These are phyloP conservation scores for Diutina ranongensis DNA, from an alignment of 1,139 yeast genomes.

Conservation along the genomic window DNA sequence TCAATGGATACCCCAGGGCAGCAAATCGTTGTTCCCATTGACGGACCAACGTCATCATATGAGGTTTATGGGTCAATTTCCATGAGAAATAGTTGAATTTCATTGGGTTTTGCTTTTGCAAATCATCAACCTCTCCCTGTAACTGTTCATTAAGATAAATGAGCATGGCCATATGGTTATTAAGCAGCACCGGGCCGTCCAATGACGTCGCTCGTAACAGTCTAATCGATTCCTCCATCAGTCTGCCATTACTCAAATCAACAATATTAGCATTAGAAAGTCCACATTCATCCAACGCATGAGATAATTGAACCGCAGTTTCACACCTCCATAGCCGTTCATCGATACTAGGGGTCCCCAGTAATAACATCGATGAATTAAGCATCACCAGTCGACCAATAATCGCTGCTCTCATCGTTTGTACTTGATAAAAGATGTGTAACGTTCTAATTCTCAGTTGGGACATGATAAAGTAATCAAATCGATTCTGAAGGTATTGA, in stretches of 20 bases:
- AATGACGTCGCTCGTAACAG: background rate
- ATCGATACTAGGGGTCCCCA: background rate
- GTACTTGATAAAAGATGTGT: slow-evolving; percentile 64
- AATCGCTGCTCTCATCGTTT: slow-evolving; percentile 30
- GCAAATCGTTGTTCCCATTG: slow-evolving; percentile 57
- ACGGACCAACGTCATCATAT: slow-evolving; percentile 23
- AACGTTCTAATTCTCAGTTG: slow-evolving; percentile 83
- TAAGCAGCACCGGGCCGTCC: background rate
- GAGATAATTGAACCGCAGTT: background rate
- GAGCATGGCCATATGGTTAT: background rate
- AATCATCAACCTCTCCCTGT: slow-evolving; percentile 1
- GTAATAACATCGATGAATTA: background rate
- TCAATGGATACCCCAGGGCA: slow-evolving; percentile 48
- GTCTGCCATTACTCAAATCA: slow-evolving; percentile 2
- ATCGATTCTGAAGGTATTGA: slow-evolving; percentile 33
- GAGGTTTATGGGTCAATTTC: slow-evolving; percentile 6
- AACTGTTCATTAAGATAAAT: background rate
- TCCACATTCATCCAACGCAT: background rate
- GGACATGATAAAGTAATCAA: slow-evolving; percentile 65
- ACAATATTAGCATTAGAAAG: background rate
- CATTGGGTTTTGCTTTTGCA: background rate
- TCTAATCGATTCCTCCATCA: background rate
- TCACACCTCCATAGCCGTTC: slow-evolving; percentile 2
- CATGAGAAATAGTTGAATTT: slow-evolving; percentile 1
- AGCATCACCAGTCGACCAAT: slow-evolving; percentile 2